These are phyloP conservation scores for Pyrenula massariospora DNA, from an alignment of 495 filamentous ascomycete genomes.

Conservation along the genomic window DNA sequence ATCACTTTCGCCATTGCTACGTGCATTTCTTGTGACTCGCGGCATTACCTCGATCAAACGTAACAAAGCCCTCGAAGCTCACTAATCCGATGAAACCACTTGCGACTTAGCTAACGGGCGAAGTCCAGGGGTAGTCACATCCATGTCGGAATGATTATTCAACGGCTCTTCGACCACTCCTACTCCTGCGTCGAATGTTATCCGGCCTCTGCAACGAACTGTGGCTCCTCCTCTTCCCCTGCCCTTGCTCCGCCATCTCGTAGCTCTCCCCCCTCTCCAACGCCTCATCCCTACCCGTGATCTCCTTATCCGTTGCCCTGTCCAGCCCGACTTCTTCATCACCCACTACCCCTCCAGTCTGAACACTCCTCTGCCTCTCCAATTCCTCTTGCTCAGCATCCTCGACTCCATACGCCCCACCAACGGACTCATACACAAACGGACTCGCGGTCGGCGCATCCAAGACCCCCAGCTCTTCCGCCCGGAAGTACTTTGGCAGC, in stretches of 20 bases:
- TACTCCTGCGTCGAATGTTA: not conserved
- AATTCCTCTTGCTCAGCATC: conserved; percentile 11
- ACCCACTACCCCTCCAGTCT: conserved; percentile 4
- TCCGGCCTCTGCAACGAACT: not conserved
- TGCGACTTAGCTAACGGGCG: too few relatives aligned
- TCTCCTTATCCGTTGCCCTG: not conserved
- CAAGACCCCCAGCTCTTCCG: conserved; percentile 56
- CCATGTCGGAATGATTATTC: not conserved
- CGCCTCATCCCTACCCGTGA: not conserved
- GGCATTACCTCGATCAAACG: too few relatives aligned
- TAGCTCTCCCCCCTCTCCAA: conserved; percentile 1
- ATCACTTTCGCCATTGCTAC: too few relatives aligned
- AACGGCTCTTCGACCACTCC: not conserved
- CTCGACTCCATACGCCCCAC: conserved; percentile 50
- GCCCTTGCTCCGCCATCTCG: not conserved
- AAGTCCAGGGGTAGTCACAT: too few relatives aligned
- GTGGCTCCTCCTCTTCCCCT: not conserved
- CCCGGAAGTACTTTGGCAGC: conserved; percentile 58
- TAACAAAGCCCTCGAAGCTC: too few relatives aligned
- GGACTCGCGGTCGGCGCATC: conserved; percentile 74
- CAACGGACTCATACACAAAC: conserved; percentile 78
- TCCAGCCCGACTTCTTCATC: not conserved
- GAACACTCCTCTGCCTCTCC: conserved; percentile 4
- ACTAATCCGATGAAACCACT: too few relatives aligned
- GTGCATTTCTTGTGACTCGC: too few relatives aligned